Evolutionary conservation across 1,284 basidiomycete genomes (phyloP).

Genomic region (Pulchroboletus neoregius): DNA sequence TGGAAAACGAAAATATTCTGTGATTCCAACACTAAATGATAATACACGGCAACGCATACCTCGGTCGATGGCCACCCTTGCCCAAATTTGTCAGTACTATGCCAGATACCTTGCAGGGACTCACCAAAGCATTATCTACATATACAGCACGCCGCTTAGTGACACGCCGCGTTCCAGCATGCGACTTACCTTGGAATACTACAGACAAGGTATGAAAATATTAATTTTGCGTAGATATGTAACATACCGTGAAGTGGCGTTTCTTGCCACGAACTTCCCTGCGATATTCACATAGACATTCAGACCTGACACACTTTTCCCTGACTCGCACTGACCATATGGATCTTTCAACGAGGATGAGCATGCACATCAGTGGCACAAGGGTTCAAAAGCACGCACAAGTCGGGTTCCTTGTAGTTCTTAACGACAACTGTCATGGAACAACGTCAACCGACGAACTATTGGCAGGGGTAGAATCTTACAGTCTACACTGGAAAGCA

Average conservation of each 20-base stretch:
- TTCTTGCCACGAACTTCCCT: slow-evolving; percentile 84
- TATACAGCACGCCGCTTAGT: slow-evolving; percentile 3
- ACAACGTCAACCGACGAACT: slow-evolving; percentile 6
- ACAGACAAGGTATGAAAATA: slow-evolving; percentile 11
- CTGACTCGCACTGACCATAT: slow-evolving; percentile 58
- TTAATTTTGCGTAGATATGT: background rate
- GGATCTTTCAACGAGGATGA: slow-evolving; percentile 42
- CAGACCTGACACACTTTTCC: slow-evolving; percentile 20
- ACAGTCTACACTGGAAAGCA: slow-evolving; percentile 60
- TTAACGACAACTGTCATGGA: slow-evolving; percentile 55
- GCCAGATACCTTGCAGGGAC: background rate
- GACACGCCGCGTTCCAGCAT: slow-evolving; percentile 1
- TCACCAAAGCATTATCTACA: slow-evolving; percentile 82
- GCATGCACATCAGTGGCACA: slow-evolving; percentile 14
- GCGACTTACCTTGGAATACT: slow-evolving; percentile 78
- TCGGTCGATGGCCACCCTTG: slow-evolving; percentile 87
- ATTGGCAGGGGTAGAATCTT: slow-evolving; percentile 21
- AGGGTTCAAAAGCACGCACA: slow-evolving; percentile 46
- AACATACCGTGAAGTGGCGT: slow-evolving; percentile 78
- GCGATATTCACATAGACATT: slow-evolving; percentile 21
- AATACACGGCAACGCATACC: slow-evolving; percentile 39
- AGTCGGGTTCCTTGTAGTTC: slow-evolving; percentile 63
- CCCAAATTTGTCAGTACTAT: slow-evolving; percentile 9
- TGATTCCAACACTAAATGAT: background rate
- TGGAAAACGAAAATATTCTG: slow-evolving; percentile 19